Base-by-base conservation (phyloP, 2,329 filamentous ascomycete genomes). In the Exophiala spinifera region DNA sequence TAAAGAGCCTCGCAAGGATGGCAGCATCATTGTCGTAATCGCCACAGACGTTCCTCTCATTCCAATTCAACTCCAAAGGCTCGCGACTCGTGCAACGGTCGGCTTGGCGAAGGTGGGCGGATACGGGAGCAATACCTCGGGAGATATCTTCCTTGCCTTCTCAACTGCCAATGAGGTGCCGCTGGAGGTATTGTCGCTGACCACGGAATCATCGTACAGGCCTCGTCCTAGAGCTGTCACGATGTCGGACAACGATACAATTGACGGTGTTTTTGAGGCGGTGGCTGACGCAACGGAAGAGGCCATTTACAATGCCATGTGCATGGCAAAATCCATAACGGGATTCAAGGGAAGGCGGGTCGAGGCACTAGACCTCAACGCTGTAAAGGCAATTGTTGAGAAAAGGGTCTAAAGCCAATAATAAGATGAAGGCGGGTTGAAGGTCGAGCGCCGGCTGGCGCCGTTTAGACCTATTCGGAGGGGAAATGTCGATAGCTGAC, bases 111-210 rank as follows among this genome's bases (percentile, higher is more conserved):
- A 79, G 53, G 82, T 85, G 0, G 84, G 84, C 2, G 81, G 83
- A 1, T 80, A 81, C 55, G 84, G 82, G 0, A 13, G 28, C 23
- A 86, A 86, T 59, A 76, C 75, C 10, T 86, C 82, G 0, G 85
- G 84, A 0, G 84, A 88, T 56, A 81, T 88, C 55, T 86, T 87
- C 64, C 71, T 88, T 2, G 84, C 84, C 3, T 81, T 88, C 55
- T 86, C 82, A 6, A 87, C 84, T 0, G 83, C 74, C 4, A 82
- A 79, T 55, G 71, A 74, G 40, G 69, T 83, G 1, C 69, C 72
- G 1, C 72, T 78, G 34, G 75, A 78, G 61, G 70, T 68, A 3
- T 61, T 70, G n/a, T 46, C 44, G 2, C 10, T 20, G 4, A 20
- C 20, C 5, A 28, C 23, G 15, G 44, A 17, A 3, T 46, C 17